These are phyloP conservation scores for Globisporangium perplexum DNA, from an alignment of 352 stramenopile species.

Conservation along the genomic window DNA sequence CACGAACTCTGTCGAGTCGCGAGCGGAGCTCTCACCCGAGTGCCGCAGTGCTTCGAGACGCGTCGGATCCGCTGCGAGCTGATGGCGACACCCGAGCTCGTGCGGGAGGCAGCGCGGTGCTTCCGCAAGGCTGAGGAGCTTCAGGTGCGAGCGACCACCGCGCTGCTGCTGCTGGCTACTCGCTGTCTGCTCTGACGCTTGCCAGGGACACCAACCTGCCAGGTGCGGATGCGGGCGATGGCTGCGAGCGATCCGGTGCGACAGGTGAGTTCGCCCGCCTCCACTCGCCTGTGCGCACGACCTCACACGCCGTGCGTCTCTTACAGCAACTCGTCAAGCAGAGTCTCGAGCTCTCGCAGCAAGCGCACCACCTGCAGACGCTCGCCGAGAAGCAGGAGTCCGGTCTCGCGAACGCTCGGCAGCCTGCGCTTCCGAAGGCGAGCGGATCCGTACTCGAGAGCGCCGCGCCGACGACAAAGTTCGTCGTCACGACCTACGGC, in stretches of 20 bases:
- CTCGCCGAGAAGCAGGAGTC: conserved; percentile 20
- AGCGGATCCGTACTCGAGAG: background rate
- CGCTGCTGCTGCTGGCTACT: background rate
- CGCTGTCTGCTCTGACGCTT: background rate
- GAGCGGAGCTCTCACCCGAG: background rate
- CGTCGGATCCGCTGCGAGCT: conserved; percentile 24
- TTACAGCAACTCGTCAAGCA: conserved; percentile 29
- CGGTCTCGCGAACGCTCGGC: background rate
- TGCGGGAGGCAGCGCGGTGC: conserved; percentile 18
- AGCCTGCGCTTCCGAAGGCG: background rate
- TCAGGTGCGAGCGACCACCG: conserved; percentile 15
- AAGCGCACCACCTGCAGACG: conserved; percentile 44
- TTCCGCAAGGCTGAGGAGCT: conserved; percentile 31
- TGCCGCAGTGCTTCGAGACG: conserved; percentile 16
- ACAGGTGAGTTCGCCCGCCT: background rate
- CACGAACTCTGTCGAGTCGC: background rate
- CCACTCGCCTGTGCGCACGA: background rate
- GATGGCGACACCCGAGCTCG: conserved; percentile 21
- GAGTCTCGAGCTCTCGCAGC: conserved; percentile 37
- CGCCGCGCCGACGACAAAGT: conserved; percentile 21
- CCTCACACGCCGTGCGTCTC: background rate
- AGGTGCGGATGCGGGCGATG: conserved; percentile 9
- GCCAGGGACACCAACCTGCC: background rate
- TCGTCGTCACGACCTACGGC: conserved; percentile 30
- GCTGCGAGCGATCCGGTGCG: conserved; percentile 5